Conservation (phyloP, 352 stramenopile genomes). For the Phytophthora meadii region DNA sequence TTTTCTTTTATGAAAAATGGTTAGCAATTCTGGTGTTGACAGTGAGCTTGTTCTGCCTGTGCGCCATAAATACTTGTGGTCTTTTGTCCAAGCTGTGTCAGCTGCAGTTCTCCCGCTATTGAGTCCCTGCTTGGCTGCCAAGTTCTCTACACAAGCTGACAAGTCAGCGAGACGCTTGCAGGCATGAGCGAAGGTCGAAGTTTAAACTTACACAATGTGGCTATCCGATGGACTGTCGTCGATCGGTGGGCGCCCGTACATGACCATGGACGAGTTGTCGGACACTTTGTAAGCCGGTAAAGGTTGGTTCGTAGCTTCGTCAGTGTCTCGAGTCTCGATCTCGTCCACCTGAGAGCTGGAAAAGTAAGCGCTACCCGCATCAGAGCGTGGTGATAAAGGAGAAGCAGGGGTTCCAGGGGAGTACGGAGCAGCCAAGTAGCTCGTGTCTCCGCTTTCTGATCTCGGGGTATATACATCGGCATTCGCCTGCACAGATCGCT, state of each 20-base stretch:
- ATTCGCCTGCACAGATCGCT: conserved; percentile 27
- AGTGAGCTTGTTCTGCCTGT: conserved; percentile 25
- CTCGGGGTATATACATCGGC: conserved; percentile 41
- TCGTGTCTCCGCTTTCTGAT: conserved; percentile 47
- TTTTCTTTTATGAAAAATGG: conserved; percentile 27
- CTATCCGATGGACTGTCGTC: conserved; percentile 20
- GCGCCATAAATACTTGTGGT: conserved; percentile 53
- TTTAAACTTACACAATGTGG: conserved; percentile 59
- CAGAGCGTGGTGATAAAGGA: conserved; percentile 61
- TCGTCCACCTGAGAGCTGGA: conserved; percentile 52
- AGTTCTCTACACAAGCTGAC: conserved; percentile 19
- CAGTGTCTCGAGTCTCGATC: conserved; percentile 34
- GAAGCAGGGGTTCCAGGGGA: conserved; percentile 45
- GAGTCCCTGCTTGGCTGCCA: conserved; percentile 3
- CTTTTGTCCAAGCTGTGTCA: conserved; percentile 41
- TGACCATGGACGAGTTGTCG: conserved; percentile 64
- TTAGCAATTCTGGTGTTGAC: conserved; percentile 28
- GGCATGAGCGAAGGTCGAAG: conserved; percentile 23
- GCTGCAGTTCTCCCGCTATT: conserved; percentile 4
- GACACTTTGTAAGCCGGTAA: conserved; percentile 45
- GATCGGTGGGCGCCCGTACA: conserved; percentile 59
- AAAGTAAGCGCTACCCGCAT: conserved; percentile 66
- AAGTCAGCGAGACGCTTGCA: conserved; percentile 19
- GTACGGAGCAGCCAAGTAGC: conserved; percentile 60
- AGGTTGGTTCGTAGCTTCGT: conserved; percentile 44